These are phyloP conservation scores for Cucurbita ficifolia DNA, from an alignment of 306 rosid genomes.

Conservation along the genomic window DNA sequence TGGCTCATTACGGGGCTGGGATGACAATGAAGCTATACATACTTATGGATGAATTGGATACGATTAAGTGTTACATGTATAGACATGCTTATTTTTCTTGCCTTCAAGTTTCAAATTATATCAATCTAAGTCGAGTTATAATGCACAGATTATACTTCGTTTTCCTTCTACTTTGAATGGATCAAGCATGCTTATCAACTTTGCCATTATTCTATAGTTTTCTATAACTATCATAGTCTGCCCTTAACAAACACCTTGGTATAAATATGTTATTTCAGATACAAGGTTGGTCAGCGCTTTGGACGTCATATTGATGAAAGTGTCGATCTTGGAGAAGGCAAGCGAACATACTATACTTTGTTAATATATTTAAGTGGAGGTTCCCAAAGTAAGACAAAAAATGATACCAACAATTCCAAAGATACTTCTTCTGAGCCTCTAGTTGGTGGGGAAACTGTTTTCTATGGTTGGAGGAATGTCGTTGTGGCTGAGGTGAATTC, in stretches of 20 bases:
- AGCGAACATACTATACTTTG: constrained; percentile 63
- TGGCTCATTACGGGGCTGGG: not conserved
- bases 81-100: not conserved
- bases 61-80: not conserved
- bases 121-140: not conserved
- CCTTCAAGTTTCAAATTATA: not conserved
- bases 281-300: constrained; percentile 73
- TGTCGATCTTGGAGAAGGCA: constrained; percentile 58
- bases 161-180: not conserved
- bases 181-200: not conserved
- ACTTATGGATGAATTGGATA: not conserved
- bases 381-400: constrained; percentile 36
- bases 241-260: not conserved
- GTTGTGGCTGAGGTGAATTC: constrained; percentile 60
- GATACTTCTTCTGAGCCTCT: constrained; percentile 39
- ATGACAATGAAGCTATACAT: not conserved
- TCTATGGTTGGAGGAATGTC: constrained; percentile 67
- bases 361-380: constrained; percentile 79
- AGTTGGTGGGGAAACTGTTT: constrained; percentile 87
- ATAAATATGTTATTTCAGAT: constrained; percentile 25
- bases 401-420: constrained; percentile 13
- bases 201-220: not conserved
- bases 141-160: not conserved
- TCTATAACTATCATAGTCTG: not conserved
- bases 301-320: constrained; percentile 93